Base-by-base conservation (phyloP, 2,329 filamentous ascomycete species). In the Penicillium sp. region DNA sequence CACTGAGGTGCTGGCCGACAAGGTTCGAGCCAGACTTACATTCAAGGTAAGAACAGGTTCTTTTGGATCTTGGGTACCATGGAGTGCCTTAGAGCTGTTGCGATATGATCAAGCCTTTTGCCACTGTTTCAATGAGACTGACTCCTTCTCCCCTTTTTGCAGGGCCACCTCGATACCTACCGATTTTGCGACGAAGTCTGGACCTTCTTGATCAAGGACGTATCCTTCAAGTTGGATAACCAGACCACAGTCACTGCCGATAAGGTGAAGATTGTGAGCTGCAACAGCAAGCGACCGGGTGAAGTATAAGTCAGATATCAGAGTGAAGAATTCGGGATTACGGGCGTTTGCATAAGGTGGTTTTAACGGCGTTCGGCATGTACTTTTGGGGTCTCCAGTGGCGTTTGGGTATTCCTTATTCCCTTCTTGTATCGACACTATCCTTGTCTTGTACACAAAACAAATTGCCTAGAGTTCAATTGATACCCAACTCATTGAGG, bases 161-260 rank as follows among this genome's bases (percentile, higher is more conserved):
- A 97, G 93, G 95, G 95, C 48, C 95, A 96, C 72, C 87, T 99
- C 62, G 93, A 98, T 74, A 98, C 95, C 16, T 99, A 99, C 81
- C 90, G 95, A 67, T 99, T 99, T 84, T 99, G 95, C 80, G 95
- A 99, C 78, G 95, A 99, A 79, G 95, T 99, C 57, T 99, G 95
- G 95, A 99, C 95, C 1, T 99, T 99, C 76, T 85, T 99, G 57
- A 96, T 99, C 78, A 97, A 97, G 78, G 95, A 98, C 65, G 93
- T 98, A 55, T 92, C 88, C n/a, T 98, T 99, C 81, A 99, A 99
- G 80, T 89, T 98, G 80, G 93, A 98, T 68, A 91, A 89, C 65
- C 86, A 84, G 55, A 84, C 87, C 59, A 84, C 85, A 1, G 86
- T 98, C 14, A 80, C 84, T 37, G 92, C 93, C 21, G 93, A 97